A percentile compares a stretch with the other conserved stretches of the same genome.
phyloP scores from a whole-genome alignment of 208 protist genomes.

The Vickermania spadyakhi region DNA sequence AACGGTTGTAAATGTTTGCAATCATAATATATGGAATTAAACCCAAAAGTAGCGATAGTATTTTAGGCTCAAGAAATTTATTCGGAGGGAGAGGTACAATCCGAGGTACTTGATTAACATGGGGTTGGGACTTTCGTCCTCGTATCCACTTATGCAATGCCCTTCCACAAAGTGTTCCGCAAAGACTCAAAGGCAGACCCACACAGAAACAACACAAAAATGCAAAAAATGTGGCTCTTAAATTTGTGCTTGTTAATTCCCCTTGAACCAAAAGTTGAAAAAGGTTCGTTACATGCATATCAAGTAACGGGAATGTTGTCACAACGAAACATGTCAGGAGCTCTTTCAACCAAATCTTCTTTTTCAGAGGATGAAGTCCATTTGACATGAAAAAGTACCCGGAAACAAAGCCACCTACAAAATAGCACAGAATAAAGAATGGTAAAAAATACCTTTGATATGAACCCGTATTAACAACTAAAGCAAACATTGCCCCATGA shows the following conservation, averaged over 20 bases:
- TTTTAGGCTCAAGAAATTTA: conserved; percentile 15
- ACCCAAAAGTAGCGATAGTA: conserved; percentile 69
- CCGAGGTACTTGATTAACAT: conserved; percentile 89
- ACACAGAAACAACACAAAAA: conserved; percentile 27
- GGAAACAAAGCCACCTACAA: background rate
- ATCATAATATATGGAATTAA: conserved; percentile 93
- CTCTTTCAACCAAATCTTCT: background rate
- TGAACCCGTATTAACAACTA: no score
- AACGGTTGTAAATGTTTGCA: conserved; percentile 29
- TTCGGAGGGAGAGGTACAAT: conserved; percentile 82
- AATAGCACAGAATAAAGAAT: background rate
- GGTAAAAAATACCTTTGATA: no score
- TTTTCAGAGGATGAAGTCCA: background rate
- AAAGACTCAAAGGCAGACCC: conserved; percentile 73
- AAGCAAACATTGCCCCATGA: no score
- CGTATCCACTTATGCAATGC: conserved; percentile 23
- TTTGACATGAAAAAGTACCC: background rate
- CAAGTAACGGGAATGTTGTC: background rate
- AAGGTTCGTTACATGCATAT: background rate
- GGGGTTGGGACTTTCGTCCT: conserved; percentile 34
- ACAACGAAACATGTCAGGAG: background rate
- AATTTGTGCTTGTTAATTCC: background rate
- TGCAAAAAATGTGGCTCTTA: background rate
- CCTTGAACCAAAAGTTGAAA: background rate
- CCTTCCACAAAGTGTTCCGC: conserved; percentile 84